Evolutionary conservation across 768 basidiomycete genomes (phyloP).

Genomic region (Rhodotorula sphaerocarpa): DNA sequence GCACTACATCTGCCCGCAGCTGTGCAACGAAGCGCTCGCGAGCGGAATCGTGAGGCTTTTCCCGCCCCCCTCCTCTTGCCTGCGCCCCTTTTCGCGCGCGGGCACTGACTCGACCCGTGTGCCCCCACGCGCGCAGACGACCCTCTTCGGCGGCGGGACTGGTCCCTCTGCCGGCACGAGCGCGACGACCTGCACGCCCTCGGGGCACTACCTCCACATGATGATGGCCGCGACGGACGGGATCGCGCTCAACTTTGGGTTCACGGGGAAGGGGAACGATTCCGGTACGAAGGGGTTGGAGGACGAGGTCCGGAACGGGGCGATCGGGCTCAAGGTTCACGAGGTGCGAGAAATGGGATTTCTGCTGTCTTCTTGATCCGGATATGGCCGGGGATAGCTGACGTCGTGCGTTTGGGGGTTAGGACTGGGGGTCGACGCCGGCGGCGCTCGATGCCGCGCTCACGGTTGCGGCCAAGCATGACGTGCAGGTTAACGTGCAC

Average conservation of each 20-base stretch:
- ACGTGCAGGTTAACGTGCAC: slow-evolving; percentile 95
- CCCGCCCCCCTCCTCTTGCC: no score
- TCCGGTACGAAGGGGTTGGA: slow-evolving; percentile 62
- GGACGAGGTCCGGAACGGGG: slow-evolving; percentile 75
- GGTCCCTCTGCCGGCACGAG: slow-evolving; percentile 82
- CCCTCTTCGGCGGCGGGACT: slow-evolving; percentile 91
- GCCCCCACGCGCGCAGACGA: slow-evolving; percentile 59
- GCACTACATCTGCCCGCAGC: slow-evolving; percentile 92
- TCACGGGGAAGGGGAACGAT: slow-evolving; percentile 97
- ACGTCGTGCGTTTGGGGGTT: background rate
- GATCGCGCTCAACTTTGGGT: slow-evolving; percentile 81
- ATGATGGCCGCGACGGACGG: slow-evolving; percentile 88
- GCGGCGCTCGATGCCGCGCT: slow-evolving; percentile 67
- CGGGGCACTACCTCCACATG: slow-evolving; percentile 74
- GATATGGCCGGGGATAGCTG: background rate
- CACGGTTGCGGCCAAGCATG: slow-evolving; percentile 76
- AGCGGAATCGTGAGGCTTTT: slow-evolving; percentile 19
- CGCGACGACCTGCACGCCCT: slow-evolving; percentile 91
- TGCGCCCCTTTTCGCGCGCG: background rate
- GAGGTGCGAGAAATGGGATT: slow-evolving; percentile 48
- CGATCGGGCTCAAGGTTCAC: slow-evolving; percentile 83
- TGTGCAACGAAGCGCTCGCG: slow-evolving; percentile 57
- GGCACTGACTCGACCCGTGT: background rate
- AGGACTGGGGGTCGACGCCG: slow-evolving; percentile 90
- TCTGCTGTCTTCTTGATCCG: background rate